Percentiles rank a stretch among this genome's conserved stretches.
Evolutionary conservation across 345 rosid species (phyloP).

Genomic region (Euphorbia tirucalli): DNA sequence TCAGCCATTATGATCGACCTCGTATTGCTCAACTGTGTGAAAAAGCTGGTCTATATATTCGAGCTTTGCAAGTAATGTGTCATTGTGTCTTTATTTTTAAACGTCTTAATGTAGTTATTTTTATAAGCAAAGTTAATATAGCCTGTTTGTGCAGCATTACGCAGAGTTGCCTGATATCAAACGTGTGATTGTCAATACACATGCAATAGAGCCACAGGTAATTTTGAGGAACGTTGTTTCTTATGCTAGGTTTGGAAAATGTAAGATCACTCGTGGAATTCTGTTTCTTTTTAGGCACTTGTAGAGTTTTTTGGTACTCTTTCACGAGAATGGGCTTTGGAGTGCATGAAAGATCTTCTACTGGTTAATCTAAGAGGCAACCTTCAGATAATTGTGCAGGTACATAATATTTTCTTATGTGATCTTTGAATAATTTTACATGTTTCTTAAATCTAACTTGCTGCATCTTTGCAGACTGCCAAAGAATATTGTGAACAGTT

Average conservation of each 20-base stretch:
- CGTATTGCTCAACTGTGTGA: constrained; percentile 98
- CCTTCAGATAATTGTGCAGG: constrained; percentile 99
- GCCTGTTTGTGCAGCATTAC: constrained; percentile 72
- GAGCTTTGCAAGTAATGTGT: constrained; percentile 79
- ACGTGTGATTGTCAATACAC: constrained; percentile 98
- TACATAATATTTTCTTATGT: constrained; percentile 22
- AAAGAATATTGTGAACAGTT: constrained; percentile 98
- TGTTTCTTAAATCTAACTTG: constrained; percentile 2
- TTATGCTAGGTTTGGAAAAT: not conserved
- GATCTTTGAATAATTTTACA: constrained; percentile 12
- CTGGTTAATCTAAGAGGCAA: constrained; percentile 90
- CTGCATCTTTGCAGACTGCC: constrained; percentile 57
- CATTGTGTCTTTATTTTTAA: not conserved
- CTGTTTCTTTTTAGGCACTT: constrained; percentile 59
- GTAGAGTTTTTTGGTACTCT: constrained; percentile 99
- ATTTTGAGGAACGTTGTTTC: not conserved
- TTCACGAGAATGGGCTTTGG: constrained; percentile 98
- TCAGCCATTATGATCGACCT: constrained; percentile 96
- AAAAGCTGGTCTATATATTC: constrained; percentile 91
- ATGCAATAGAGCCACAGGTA: constrained; percentile 99
- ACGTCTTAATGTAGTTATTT: not conserved
- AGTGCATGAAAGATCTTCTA: constrained; percentile 98
- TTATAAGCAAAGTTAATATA: constrained; percentile 1
- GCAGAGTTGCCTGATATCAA: constrained; percentile 93
- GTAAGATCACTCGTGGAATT: not conserved